These are phyloP conservation scores for Parasitella parasitica DNA, from an alignment of 371 early-diverging fungal genomes.

Conservation along the genomic window DNA sequence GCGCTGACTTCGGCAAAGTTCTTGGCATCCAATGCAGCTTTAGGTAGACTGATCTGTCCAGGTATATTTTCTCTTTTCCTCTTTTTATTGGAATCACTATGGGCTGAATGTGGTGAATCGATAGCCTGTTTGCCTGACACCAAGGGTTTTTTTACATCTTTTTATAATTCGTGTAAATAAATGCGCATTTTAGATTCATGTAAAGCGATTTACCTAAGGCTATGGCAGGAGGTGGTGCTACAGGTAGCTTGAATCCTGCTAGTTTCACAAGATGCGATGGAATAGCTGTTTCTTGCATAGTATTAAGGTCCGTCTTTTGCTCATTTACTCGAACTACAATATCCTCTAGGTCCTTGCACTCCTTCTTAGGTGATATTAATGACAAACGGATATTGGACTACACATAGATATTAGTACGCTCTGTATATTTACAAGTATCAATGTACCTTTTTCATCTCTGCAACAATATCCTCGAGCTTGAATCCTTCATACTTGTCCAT, in stretches of 20 bases:
- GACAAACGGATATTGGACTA: slow-evolving; percentile 50
- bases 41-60: slow-evolving; percentile 39
- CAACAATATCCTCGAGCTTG: slow-evolving; percentile 36
- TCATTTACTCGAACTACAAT: slow-evolving; percentile 40
- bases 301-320: slow-evolving; percentile 37
- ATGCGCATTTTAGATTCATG: too few species aligned
- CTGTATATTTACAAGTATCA: too few species aligned
- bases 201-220: not conserved
- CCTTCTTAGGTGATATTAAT: slow-evolving; percentile 42
- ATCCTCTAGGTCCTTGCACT: slow-evolving; percentile 34
- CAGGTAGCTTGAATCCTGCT: slow-evolving; percentile 61
- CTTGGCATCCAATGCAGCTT: slow-evolving; percentile 38
- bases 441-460: slow-evolving; percentile 54
- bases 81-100: slow-evolving; percentile 30
- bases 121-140: not conserved
- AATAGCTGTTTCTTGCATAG: slow-evolving; percentile 36
- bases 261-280: slow-evolving; percentile 50
- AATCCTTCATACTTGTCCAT: slow-evolving; percentile 52
- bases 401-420: not conserved
- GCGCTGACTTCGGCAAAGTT: slow-evolving; percentile 31
- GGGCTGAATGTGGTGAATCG: slow-evolving; percentile 31
- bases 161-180: too few species aligned
- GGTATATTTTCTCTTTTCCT: slow-evolving; percentile 46
- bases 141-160: slow-evolving; percentile 6
- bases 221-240: slow-evolving; percentile 13